A percentile compares a stretch with the other conserved stretches of the same genome.
phyloP scores from a whole-genome alignment of 1,139 yeast species.

The Nakaseomyces glabratus region DNA sequence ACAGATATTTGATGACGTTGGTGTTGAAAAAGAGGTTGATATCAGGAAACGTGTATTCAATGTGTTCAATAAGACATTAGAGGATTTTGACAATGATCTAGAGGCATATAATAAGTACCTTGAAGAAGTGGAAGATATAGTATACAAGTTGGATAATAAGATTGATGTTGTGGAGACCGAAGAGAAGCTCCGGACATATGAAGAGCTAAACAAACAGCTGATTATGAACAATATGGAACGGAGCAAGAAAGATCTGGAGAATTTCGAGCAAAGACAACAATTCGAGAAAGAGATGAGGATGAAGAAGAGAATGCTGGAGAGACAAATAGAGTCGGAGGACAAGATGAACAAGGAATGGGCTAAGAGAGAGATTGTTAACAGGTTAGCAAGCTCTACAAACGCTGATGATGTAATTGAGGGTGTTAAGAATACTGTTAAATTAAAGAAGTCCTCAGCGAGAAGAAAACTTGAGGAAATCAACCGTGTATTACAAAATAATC shows the following conservation, averaged over 20 bases:
- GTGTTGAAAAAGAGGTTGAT: constrained; percentile 87
- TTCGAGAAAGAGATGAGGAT: constrained; percentile 49
- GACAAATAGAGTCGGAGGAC: constrained; percentile 63
- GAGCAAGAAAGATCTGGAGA: constrained; percentile 56
- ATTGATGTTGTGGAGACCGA: constrained; percentile 69
- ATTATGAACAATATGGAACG: constrained; percentile 69
- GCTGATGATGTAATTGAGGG: constrained; percentile 39
- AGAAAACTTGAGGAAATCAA: constrained; percentile 59
- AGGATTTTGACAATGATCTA: constrained; percentile 55
- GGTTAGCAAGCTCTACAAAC: constrained; percentile 36
- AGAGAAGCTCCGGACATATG: constrained; percentile 57
- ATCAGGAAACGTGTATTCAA: constrained; percentile 67
- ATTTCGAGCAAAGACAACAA: constrained; percentile 44
- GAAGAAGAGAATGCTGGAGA: constrained; percentile 54
- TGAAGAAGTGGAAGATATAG: constrained; percentile 73
- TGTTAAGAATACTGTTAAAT: constrained; percentile 48
- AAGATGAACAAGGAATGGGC: constrained; percentile 49
- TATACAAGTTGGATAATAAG: constrained; percentile 65
- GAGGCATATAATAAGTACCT: constrained; percentile 64
- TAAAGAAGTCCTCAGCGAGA: constrained; percentile 57
- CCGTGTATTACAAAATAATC: constrained; percentile 32
- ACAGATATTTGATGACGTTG: constrained; percentile 84
- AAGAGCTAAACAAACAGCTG: constrained; percentile 62
- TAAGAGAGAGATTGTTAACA: constrained; percentile 61
- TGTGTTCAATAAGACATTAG: constrained; percentile 73